Conservation (phyloP, 2,329 filamentous ascomycete genomes). For the Microsporum audouinii region DNA sequence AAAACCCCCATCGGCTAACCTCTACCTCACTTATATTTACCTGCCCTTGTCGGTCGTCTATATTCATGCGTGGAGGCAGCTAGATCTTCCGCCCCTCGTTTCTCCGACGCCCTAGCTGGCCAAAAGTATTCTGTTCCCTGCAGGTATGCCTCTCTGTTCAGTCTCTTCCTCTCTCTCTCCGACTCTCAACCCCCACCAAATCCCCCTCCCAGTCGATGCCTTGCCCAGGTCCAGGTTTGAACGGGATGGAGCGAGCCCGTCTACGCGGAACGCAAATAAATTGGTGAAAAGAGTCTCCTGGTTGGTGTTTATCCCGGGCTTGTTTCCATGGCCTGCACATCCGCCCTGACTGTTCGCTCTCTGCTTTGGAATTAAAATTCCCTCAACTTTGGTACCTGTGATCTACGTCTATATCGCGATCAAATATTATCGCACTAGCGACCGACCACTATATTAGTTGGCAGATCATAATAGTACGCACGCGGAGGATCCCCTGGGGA, state of each 20-base stretch:
- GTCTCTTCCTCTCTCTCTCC: background rate
- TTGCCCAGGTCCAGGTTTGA: background rate
- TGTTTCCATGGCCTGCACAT: background rate
- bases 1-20: background rate
- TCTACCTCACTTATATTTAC: background rate
- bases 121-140: background rate
- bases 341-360: background rate
- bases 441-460: background rate
- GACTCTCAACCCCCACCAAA: background rate
- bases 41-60: background rate
- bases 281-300: background rate
- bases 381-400: background rate
- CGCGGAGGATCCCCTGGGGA: background rate
- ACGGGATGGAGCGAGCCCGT: constrained; percentile 1
- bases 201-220: background rate
- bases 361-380: background rate
- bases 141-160: background rate
- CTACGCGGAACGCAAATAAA: background rate
- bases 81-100: background rate
- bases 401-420: background rate
- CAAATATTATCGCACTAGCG: background rate
- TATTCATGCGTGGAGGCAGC: background rate
- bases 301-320: background rate
- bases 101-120: background rate
- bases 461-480: background rate